Conservation (phyloP, 495 filamentous ascomycete species). For the Chaetomidium leptoderma region DNA sequence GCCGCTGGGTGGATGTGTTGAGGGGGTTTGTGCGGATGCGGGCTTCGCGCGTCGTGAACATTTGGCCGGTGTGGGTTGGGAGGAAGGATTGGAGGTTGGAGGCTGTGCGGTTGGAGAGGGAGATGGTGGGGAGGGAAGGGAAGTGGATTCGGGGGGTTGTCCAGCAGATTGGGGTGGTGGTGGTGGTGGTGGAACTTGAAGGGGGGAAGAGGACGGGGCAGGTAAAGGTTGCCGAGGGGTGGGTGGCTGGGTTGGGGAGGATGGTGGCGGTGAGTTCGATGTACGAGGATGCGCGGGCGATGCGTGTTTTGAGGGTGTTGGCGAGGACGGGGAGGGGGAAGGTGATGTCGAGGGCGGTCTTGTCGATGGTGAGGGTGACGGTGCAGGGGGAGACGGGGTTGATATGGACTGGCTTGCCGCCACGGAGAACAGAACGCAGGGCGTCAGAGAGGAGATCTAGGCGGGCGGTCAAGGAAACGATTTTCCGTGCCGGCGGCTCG, state of each 20-base stretch:
- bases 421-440: not conserved
- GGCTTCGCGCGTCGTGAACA: not conserved
- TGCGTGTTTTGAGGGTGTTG: not conserved
- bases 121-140: not conserved
- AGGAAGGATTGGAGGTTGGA: not conserved
- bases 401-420: not conserved
- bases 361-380: not conserved
- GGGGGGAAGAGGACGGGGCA: not conserved
- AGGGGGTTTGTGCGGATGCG: not conserved
- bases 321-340: not conserved
- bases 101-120: not conserved
- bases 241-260: not conserved
- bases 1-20: not conserved
- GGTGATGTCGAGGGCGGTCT: not conserved
- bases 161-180: not conserved
- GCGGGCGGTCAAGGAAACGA: slow-evolving; percentile 17
- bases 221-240: not conserved
- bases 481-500: not conserved
- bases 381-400: not conserved
- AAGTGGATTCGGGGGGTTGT: not conserved
- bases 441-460: slow-evolving; percentile 1
- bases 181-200: not conserved
- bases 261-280: not conserved
- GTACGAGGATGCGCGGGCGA: not conserved
- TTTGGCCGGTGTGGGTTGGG: not conserved